These are phyloP conservation scores for Lactarius deliciosus DNA, from an alignment of 768 basidiomycete species.

Conservation along the genomic window DNA sequence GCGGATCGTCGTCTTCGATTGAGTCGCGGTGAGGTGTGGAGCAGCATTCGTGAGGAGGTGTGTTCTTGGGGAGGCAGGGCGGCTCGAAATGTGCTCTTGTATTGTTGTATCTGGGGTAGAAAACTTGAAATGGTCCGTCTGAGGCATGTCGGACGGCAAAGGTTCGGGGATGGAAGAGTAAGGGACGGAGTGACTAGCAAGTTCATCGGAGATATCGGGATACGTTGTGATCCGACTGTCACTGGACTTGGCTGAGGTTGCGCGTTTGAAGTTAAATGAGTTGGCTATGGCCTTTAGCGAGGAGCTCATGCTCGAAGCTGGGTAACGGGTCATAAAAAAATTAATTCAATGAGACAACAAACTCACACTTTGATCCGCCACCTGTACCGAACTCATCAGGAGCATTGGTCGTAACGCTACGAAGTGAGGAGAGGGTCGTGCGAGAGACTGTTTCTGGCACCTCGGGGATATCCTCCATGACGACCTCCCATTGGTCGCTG, in stretches of 20 bases:
- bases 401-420: conserved; percentile 38
- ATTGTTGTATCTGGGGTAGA: conserved; percentile 37
- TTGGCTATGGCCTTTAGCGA: conserved; percentile 77
- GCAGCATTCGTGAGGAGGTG: conserved; percentile 62
- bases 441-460: conserved; percentile 52
- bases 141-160: conserved; percentile 35
- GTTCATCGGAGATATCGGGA: conserved; percentile 31
- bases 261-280: conserved; percentile 69
- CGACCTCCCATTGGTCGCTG: conserved; percentile 81
- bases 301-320: conserved; percentile 63
- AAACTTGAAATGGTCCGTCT: conserved; percentile 52
- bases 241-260: conserved; percentile 38
- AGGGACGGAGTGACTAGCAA: conserved; percentile 24
- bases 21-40: conserved; percentile 50
- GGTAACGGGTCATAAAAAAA: conserved; percentile 7
- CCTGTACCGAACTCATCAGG: conserved; percentile 74
- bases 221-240: conserved; percentile 26
- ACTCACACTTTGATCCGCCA: conserved; percentile 54
- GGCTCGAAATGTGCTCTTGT: conserved; percentile 57
- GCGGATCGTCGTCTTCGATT: conserved; percentile 44
- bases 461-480: conserved; percentile 82
- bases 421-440: conserved; percentile 50
- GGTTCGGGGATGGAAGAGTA: conserved; percentile 28
- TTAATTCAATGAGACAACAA: not conserved
- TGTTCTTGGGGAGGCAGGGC: conserved; percentile 54